Evolutionary conservation across 2,329 filamentous ascomycete genomes (phyloP), one percentile per base, ranked within the genome.

Genomic region (Colletotrichum sp.): DNA sequence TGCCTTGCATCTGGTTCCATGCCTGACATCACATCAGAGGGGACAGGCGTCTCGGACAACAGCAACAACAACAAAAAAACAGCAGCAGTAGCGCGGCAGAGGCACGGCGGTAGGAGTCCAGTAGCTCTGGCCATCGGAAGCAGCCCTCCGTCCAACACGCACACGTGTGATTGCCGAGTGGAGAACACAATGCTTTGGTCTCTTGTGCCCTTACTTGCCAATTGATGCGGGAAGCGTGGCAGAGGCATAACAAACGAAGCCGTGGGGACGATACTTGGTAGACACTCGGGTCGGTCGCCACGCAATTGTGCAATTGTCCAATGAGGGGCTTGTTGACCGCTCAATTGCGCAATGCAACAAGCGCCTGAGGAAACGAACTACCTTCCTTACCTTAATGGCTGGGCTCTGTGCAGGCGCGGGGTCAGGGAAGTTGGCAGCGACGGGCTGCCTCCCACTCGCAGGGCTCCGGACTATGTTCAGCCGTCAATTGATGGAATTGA

Each of bases 291-390:
- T 49, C 24, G 30, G 39, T 44, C 30, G 44, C n/a, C 21, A 49
- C 18, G 44, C 24, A 34, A 49, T 28, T 59, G 28, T 21, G 30
- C 65, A 71, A 77, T 77, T 77, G 75, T 32, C 75, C 75, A 77
- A 77, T 77, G 66, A 34, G 30, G 44, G 26, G 39, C 32, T 34
- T 28, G 32, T 34, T 69, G 70, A 69, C 70, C 57, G 57, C 63
- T 69, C 24, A 60, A 66, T 52, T 66, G 49, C 60, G 69, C 69
- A 72, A 70, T 63, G 44, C 62, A 21, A 12, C 30, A 30, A 8
- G 52, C 24, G 52, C 52, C 52, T 57, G 52, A 28, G 24, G 52
- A 26, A 18, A 24, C 24, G 59, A n/a, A n/a, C 39, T 18, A 39
- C 36, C 28, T 30, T 30, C 28, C 28, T 30, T 30, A 30, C 28